Conservation (phyloP, 2,329 filamentous ascomycete species). For the Ilyonectria robusta region DNA sequence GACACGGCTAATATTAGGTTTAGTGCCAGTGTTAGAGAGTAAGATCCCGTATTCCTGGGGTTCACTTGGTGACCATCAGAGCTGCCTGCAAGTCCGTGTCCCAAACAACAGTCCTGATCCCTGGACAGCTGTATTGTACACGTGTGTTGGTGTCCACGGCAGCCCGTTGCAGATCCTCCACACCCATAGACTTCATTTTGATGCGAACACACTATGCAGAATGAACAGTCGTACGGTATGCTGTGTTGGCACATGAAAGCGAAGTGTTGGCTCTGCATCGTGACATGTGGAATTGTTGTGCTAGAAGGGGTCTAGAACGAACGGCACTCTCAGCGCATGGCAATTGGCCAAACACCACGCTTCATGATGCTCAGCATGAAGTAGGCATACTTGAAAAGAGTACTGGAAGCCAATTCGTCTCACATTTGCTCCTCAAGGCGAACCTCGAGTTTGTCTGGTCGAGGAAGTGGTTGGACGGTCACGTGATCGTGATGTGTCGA, state of each 20-base stretch:
- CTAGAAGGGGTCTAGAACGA: constrained; percentile 1
- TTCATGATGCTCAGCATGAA: neutral
- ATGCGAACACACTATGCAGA: constrained; percentile 13
- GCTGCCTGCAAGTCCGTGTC: constrained; percentile 14
- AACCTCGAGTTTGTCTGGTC: neutral
- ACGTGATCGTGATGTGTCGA: constrained; percentile 30
- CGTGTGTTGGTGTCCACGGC: constrained; percentile 28
- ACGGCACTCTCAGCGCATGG: constrained; percentile 3
- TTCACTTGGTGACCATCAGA: constrained; percentile 15
- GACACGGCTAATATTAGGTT: neutral
- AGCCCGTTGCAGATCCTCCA: constrained; percentile 20
- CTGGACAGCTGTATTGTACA: constrained; percentile 26
- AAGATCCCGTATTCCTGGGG: constrained; percentile 11
- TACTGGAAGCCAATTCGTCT: constrained; percentile 9
- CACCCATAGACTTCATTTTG: constrained; percentile 18
- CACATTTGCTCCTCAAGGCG: neutral
- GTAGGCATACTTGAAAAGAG: neutral
- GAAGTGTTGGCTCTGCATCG: constrained; percentile 25
- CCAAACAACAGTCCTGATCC: constrained; percentile 25
- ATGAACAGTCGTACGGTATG: constrained; percentile 16
- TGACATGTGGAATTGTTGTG: constrained; percentile 7
- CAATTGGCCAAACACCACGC: neutral
- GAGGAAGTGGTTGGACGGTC: constrained; percentile 5
- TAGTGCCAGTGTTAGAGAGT: constrained; percentile 3
- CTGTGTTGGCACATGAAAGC: constrained; percentile 24